Percentiles rank a stretch among this genome's conserved stretches.
Conservation (phyloP, 352 stramenopile genomes). For the Plasmopara muralis region DNA sequence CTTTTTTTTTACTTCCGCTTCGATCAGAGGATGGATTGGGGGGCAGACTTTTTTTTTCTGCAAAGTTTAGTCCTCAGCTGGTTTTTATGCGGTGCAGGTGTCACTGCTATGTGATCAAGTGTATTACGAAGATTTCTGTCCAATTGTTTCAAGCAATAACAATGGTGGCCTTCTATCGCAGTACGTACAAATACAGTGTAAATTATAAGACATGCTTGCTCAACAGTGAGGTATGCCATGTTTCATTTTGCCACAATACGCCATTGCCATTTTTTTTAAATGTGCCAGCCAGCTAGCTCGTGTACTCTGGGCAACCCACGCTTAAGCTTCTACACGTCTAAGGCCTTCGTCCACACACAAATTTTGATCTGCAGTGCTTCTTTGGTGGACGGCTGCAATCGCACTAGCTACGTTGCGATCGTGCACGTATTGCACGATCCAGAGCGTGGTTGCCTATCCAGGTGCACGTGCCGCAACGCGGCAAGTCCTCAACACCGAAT, state of each 20-base stretch:
- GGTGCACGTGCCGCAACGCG: slow-evolving; percentile 12
- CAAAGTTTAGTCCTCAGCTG: slow-evolving; percentile 10
- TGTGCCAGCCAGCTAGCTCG: too few species aligned
- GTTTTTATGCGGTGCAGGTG: slow-evolving; percentile 21
- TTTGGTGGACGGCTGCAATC: background rate
- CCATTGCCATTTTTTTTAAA: too few species aligned
- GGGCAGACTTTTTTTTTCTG: slow-evolving; percentile 22
- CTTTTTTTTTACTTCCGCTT: slow-evolving; percentile 29
- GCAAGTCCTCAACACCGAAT: slow-evolving; percentile 11
- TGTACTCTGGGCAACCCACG: background rate
- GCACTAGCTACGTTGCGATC: slow-evolving; percentile 9
- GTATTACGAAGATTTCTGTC: slow-evolving; percentile 1
- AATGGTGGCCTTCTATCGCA: background rate
- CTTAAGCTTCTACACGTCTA: background rate
- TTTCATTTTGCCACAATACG: too few species aligned
- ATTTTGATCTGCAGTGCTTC: background rate
- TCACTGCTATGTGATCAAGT: slow-evolving; percentile 10
- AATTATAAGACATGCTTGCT: too few species aligned
- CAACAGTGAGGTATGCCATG: too few species aligned
- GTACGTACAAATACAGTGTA: too few species aligned
- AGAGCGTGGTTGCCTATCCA: slow-evolving; percentile 18
- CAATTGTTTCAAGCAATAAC: slow-evolving; percentile 5
- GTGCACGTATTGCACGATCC: slow-evolving; percentile 1
- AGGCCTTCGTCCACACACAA: background rate
- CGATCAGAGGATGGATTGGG: slow-evolving; percentile 24